Base-by-base conservation (phyloP, 768 basidiomycete genomes). In the Lyophyllum atratum region DNA sequence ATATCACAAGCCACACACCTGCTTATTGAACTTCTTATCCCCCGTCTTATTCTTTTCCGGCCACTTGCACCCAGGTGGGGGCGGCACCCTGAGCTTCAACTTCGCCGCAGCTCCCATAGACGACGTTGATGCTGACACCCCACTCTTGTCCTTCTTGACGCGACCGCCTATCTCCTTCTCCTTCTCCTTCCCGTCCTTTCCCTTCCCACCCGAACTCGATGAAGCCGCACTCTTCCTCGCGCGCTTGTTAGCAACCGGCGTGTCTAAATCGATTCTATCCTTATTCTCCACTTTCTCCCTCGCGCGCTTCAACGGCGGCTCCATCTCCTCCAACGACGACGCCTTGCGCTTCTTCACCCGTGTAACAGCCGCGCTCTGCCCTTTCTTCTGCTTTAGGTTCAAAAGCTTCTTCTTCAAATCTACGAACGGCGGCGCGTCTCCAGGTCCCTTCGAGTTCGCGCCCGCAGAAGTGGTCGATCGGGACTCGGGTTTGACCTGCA, bases 241-340 rank as follows among this genome's bases (percentile, higher is more conserved):
- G 6, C 40, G 44, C 40, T 50, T 40, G 21, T 26, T 53, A 43
- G 4, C n/a, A n/a, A n/a, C n/a, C n/a, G n/a, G n/a, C n/a, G n/a
- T n/a, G n/a, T n/a, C n/a, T n/a, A n/a, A n/a, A n/a, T n/a, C n/a
- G n/a, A n/a, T n/a, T n/a, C n/a, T n/a, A n/a, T 28, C 5, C 44
- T 25, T 46, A 28, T n/a, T 54, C 17, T 21, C 42, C 19, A 19
- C 45, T 44, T 46, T 59, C 29, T 61, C 48, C 51, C 61, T 61
- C 1, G 68, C 73, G 24, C 64, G 56, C 61, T 75, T 75, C 59
- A 74, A 55, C 3, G 74, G 74, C 40, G 70, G 73, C 24, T 68
- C 70, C 26, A 58, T 63, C 17, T 49, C 56, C 28, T 53, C 56
- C n/a, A 58, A 28, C 26, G 58, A 49, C 34, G 46, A 53, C 12